Evolutionary conservation across 192 early-diverging fungal genomes (phyloP), one percentile per base, ranked within the genome.

Genomic region (Coemansia sp.): DNA sequence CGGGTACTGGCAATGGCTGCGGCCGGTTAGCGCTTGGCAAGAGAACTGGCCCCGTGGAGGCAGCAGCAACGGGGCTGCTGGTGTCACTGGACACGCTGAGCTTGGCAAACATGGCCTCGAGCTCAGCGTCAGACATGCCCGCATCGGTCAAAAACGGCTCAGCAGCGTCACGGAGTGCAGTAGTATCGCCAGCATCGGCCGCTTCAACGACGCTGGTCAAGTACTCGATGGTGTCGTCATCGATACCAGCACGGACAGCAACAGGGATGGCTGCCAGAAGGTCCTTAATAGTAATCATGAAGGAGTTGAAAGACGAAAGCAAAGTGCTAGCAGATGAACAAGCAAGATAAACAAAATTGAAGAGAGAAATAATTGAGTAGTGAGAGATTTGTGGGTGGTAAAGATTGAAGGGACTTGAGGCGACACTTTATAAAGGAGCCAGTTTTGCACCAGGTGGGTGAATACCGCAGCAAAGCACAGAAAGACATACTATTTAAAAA

Each of bases 131-230:
- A 10, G 70, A 74, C 70, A 90, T 75, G 33, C 90, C 90, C 0
- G 88, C 88, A 46, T 91, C 89, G 38, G 74, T 64, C 40, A 93
- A 74, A 65, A 91, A 93, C 27, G 87, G 87, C 70, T 88, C 86
- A 12, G 88, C 86, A 31, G 86, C 87, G 13, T 90, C 91, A 64
- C 87, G 88, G 18, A 92, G 54, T 16, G 81, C 78, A 13, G 31
- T 67, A 12, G 68, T 46, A 24, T 84, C 84, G 8, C 84, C 38
- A 63, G 78, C 71, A 20, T 86, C 86, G 7, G 55, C 55, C 33
- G 34, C 61, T 16, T 73, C 80, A 11, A 85, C 38, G 44, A 87
- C 64, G 47, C 82, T 64, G 47, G 62, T 34, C 29, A 88, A 71
- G 22, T 88, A 88, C 24, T 86, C 86, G 9, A 82, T 36, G 16